Conservation (phyloP, 768 basidiomycete genomes). For the Leccinum olivaceopallidum region DNA sequence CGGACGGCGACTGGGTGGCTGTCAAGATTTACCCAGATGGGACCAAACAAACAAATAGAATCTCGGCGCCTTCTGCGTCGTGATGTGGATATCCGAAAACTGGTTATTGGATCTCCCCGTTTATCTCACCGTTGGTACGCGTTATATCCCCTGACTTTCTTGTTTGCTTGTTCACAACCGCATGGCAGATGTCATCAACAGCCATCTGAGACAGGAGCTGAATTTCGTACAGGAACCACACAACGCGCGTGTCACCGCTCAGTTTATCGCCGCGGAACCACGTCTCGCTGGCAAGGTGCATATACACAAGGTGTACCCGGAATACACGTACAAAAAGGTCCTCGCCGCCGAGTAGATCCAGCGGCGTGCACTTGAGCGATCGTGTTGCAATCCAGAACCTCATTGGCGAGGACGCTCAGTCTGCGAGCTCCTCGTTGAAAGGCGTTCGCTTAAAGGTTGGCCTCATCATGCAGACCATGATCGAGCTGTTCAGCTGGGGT, state of each 20-base stretch:
- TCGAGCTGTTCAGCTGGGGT: conserved; percentile 89
- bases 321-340: conserved; percentile 72
- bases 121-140: conserved; percentile 70
- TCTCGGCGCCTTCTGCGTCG: conserved; percentile 60
- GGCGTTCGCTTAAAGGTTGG: conserved; percentile 52
- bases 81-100: conserved; percentile 79
- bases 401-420: conserved; percentile 47
- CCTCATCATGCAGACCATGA: conserved; percentile 82
- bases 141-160: conserved; percentile 22
- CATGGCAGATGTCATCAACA: conserved; percentile 68
- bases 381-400: conserved; percentile 51
- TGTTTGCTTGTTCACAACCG: neutral
- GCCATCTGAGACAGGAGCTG: conserved; percentile 81
- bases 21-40: conserved; percentile 93
- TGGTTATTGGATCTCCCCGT: conserved; percentile 86
- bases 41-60: conserved; percentile 84
- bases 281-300: conserved; percentile 68
- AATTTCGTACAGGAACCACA: conserved; percentile 79
- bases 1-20: conserved; percentile 66
- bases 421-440: neutral
- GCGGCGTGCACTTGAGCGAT: conserved; percentile 69
- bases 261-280: conserved; percentile 69
- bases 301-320: conserved; percentile 74
- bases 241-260: conserved; percentile 70
- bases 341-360: conserved; percentile 88